These are phyloP conservation scores for Coleophoma eucalyptorum DNA, from an alignment of 2,329 filamentous ascomycete genomes.

Conservation along the genomic window DNA sequence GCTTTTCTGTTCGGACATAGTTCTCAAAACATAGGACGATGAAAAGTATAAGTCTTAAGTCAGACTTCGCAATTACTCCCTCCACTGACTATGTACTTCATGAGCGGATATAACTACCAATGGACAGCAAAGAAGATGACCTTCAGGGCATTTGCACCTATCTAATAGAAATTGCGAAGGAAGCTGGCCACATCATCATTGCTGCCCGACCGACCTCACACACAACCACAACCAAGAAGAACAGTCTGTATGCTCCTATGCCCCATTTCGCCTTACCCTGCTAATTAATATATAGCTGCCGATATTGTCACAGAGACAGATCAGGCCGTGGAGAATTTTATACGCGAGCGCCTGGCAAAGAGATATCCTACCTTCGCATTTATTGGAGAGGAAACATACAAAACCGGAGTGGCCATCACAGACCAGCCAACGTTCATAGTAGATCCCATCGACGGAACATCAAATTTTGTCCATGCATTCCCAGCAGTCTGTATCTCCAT, in stretches of 20 bases:
- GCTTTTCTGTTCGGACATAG: no score
- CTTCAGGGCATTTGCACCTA: constrained; percentile 55
- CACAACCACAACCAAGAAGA: constrained; percentile 54
- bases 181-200: constrained; percentile 58
- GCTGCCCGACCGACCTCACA: constrained; percentile 53
- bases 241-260: constrained; percentile 35
- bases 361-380: constrained; percentile 55
- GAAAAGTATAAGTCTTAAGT: no score
- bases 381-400: constrained; percentile 72
- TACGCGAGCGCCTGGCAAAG: constrained; percentile 43
- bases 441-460: constrained; percentile 76
- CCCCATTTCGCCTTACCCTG: constrained; percentile 4
- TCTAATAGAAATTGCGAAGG: constrained; percentile 51
- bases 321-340: constrained; percentile 57
- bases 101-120: no score
- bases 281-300: constrained; percentile 39
- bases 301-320: constrained; percentile 65
- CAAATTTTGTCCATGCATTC: constrained; percentile 74
- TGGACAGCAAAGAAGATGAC: constrained; percentile 31
- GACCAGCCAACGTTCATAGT: constrained; percentile 69
- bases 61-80: no score
- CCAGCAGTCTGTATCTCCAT: constrained; percentile 71
- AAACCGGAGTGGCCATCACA: constrained; percentile 56
- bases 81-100: no score
- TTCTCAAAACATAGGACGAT: no score